Evolutionary conservation across 768 basidiomycete genomes (phyloP).

Genomic region (Termitomyces titanicus): DNA sequence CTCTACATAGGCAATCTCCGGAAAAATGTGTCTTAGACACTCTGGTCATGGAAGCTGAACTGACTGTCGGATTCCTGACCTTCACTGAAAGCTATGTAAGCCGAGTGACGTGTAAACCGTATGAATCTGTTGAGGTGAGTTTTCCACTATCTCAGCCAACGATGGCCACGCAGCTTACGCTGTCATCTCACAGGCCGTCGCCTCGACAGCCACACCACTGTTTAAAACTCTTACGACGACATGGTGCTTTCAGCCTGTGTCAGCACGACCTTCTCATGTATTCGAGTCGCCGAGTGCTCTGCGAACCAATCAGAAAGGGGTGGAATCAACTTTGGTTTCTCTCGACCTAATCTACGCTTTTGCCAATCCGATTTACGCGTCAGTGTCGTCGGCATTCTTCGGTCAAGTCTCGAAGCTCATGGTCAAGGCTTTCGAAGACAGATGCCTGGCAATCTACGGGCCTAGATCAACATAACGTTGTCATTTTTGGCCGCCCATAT

Average conservation of each 20-base stretch:
- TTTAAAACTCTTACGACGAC: conserved; percentile 69
- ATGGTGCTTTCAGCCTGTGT: conserved; percentile 71
- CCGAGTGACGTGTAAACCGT: conserved; percentile 75
- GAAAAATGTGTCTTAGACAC: conserved; percentile 23
- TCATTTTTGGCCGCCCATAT: not conserved
- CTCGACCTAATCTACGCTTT: conserved; percentile 87
- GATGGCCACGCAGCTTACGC: not conserved
- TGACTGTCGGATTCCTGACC: conserved; percentile 84
- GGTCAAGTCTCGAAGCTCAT: conserved; percentile 84
- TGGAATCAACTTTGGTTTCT: conserved; percentile 71
- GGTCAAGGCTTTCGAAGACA: conserved; percentile 89
- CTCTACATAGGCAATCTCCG: conserved; percentile 14
- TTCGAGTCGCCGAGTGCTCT: conserved; percentile 17
- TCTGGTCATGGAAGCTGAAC: conserved; percentile 72
- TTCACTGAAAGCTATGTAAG: conserved; percentile 89
- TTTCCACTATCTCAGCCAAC: not conserved
- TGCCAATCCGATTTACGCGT: conserved; percentile 80
- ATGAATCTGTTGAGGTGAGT: conserved; percentile 75
- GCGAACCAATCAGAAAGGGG: conserved; percentile 12
- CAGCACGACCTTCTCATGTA: conserved; percentile 37
- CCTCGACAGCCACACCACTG: conserved; percentile 65
- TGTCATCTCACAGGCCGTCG: conserved; percentile 52
- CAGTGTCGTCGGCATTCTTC: conserved; percentile 81
- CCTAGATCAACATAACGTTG: conserved; percentile 19
- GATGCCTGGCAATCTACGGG: conserved; percentile 75